Conservation (phyloP, 2,329 filamentous ascomycete genomes). For the Rhynchosporium graminicola region DNA sequence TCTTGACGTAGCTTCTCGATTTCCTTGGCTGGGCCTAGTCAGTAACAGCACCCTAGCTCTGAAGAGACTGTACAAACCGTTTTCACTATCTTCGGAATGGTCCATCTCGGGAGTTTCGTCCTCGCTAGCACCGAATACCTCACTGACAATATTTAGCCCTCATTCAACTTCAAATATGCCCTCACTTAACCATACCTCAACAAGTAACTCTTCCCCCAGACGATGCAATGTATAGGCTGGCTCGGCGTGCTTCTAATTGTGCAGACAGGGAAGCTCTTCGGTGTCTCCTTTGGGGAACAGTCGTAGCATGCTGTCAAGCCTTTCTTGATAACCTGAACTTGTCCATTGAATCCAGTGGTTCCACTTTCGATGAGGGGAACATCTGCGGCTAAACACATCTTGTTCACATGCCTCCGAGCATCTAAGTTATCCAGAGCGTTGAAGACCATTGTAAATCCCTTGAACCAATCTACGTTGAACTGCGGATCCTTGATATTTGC, state of each 20-base stretch:
- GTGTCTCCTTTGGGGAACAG: constrained; percentile 84
- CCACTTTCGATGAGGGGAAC: constrained; percentile 94
- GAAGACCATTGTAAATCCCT: constrained; percentile 81
- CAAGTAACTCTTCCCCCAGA: constrained; percentile 97
- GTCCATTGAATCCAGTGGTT: constrained; percentile 95
- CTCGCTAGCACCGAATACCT: constrained; percentile 90
- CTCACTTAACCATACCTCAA: constrained; percentile 57
- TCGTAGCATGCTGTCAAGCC: constrained; percentile 94
- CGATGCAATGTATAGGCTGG: constrained; percentile 97
- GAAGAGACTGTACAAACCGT: constrained; percentile 53
- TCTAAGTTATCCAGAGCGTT: constrained; percentile 97
- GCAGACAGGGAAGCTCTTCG: constrained; percentile 93
- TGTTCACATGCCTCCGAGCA: constrained; percentile 90
- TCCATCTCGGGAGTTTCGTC: constrained; percentile 80
- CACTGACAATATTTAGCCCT: constrained; percentile 47
- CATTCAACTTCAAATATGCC: neutral
- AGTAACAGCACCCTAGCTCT: constrained; percentile 22
- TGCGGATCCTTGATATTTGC: constrained; percentile 90
- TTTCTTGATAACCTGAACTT: constrained; percentile 95
- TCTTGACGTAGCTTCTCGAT: constrained; percentile 87
- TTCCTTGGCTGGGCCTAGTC: constrained; percentile 60
- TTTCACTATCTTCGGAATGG: constrained; percentile 76
- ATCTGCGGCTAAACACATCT: constrained; percentile 91
- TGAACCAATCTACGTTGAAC: constrained; percentile 89
- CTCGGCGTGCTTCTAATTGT: constrained; percentile 96